A percentile compares a stretch with the other conserved stretches of the same genome.
Conservation (phyloP, 345 rosid species). For the Eucalyptus cloeziana region DNA sequence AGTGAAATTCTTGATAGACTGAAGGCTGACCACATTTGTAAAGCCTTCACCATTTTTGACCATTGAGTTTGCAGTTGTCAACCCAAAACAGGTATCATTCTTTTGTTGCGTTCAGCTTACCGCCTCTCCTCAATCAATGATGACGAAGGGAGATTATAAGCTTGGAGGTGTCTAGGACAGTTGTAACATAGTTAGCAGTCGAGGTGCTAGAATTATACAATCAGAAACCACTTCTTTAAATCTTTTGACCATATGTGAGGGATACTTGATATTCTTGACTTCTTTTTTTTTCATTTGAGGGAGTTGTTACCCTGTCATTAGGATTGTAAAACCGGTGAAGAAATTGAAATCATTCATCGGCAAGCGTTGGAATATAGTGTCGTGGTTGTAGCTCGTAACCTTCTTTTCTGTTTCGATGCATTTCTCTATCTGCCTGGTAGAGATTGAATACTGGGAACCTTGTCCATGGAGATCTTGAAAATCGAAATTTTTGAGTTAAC, state of each 20-base stretch:
- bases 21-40: constrained; percentile 2
- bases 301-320: not conserved
- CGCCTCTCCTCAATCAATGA: not conserved
- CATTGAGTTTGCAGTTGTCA: not conserved
- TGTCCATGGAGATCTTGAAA: not conserved
- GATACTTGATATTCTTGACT: not conserved
- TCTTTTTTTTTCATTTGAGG: not conserved
- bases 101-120: not conserved
- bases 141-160: not conserved
- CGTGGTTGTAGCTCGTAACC: not conserved
- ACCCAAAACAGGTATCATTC: not conserved
- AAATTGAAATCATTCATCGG: not conserved
- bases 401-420: not conserved
- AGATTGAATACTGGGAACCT: not conserved
- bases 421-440: not conserved
- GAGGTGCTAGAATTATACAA: not conserved
- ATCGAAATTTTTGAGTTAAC: not conserved
- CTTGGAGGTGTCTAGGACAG: not conserved
- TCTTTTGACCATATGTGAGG: not conserved
- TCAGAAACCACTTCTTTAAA: not conserved
- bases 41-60: constrained; percentile 6
- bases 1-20: not conserved
- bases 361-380: not conserved
- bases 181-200: not conserved
- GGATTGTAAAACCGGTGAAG: not conserved